These are phyloP conservation scores for Aeminium ludgeri DNA, from an alignment of 495 filamentous ascomycete species.

Conservation along the genomic window DNA sequence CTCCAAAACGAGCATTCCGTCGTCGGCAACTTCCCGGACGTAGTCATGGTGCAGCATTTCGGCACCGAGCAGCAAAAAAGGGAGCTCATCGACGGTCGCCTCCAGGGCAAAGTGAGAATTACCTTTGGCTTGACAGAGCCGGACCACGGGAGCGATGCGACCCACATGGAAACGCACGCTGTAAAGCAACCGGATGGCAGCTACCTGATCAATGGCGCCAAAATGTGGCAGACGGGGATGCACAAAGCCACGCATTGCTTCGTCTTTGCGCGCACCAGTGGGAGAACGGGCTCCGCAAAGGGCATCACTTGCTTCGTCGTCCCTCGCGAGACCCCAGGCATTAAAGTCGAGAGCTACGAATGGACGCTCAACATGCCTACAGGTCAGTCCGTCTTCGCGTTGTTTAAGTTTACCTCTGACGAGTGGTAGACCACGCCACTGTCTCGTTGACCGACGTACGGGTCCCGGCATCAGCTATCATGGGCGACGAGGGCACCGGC, in stretches of 20 bases:
- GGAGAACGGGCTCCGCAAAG: constrained; percentile 27
- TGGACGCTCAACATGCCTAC: constrained; percentile 49
- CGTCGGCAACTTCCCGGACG: constrained; percentile 41
- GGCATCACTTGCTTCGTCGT: constrained; percentile 44
- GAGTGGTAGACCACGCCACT: constrained; percentile 33
- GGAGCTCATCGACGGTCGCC: constrained; percentile 31
- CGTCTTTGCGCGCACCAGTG: constrained; percentile 39
- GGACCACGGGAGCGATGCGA: constrained; percentile 42
- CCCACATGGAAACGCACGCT: constrained; percentile 38
- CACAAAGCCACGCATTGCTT: constrained; percentile 41
- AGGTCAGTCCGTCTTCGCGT: neutral
- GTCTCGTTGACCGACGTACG: constrained; percentile 33
- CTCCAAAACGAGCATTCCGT: constrained; percentile 43
- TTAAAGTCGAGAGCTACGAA: constrained; percentile 36
- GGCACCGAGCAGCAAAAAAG: constrained; percentile 33
- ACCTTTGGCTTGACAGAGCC: constrained; percentile 46
- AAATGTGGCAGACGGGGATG: constrained; percentile 47
- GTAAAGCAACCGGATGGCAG: constrained; percentile 25
- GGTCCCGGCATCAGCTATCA: constrained; percentile 32
- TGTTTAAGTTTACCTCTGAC: too few species aligned
- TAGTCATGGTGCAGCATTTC: constrained; percentile 41
- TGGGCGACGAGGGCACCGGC: constrained; percentile 32
- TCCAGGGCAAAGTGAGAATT: constrained; percentile 32
- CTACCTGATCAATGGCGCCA: constrained; percentile 36
- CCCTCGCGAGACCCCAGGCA: constrained; percentile 29